Conservation (phyloP, 2,329 filamentous ascomycete genomes). For the Aureobasidium uvarum region DNA sequence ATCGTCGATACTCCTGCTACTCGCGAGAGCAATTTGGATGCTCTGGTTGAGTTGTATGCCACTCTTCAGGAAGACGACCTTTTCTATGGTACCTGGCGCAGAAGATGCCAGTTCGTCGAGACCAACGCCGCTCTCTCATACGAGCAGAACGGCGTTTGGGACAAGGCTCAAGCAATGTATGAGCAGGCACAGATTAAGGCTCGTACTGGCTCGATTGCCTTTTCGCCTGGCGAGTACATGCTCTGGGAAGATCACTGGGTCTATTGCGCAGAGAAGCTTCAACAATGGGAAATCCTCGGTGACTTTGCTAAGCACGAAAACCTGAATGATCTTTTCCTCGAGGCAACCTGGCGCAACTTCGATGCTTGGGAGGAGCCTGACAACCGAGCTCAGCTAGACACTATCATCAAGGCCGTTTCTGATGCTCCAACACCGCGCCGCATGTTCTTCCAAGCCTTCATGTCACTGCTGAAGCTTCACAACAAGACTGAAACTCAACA, state of each 20-base stretch:
- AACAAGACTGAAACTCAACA: constrained; percentile 75
- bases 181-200: constrained; percentile 97
- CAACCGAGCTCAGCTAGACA: constrained; percentile 85
- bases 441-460: constrained; percentile 98
- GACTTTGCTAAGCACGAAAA: constrained; percentile 99
- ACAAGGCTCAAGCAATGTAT: constrained; percentile 96
- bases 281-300: constrained; percentile 97
- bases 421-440: constrained; percentile 92
- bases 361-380: constrained; percentile 90
- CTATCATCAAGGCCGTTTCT: constrained; percentile 93
- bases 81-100: constrained; percentile 96
- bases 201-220: constrained; percentile 90
- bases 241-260: constrained; percentile 99
- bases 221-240: constrained; percentile 96
- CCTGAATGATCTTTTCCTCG: constrained; percentile 90
- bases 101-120: constrained; percentile 93
- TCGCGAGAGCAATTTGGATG: constrained; percentile 92
- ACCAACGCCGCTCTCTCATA: constrained; percentile 96
- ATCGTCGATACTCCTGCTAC: constrained; percentile 79
- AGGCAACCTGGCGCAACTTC: constrained; percentile 92
- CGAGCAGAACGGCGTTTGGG: constrained; percentile 99
- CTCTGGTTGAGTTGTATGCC: constrained; percentile 89
- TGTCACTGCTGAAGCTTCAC: constrained; percentile 91
- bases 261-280: constrained; percentile 92
- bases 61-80: constrained; percentile 91